A percentile compares a stretch with the other conserved stretches of the same genome.
Conservation (phyloP, 1,284 basidiomycete species). For the Anthracocystis setariae region DNA sequence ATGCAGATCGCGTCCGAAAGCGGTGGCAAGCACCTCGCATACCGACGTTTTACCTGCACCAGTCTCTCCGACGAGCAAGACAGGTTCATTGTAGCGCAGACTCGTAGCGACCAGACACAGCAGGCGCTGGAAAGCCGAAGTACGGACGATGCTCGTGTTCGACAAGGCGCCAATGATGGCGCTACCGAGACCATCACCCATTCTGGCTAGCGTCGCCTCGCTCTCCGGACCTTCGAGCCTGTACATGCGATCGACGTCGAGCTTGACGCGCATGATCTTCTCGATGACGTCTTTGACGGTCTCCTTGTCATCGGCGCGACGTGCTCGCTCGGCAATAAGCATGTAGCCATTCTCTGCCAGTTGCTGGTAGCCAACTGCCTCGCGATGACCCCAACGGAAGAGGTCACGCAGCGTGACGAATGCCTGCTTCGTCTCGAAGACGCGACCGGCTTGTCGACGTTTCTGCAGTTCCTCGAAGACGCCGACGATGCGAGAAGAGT, state of each 20-base stretch:
- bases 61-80: conserved; percentile 97
- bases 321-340: conserved; percentile 91
- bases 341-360: conserved; percentile 97
- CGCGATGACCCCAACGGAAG: conserved; percentile 94
- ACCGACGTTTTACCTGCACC: conserved; percentile 98
- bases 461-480: conserved; percentile 95
- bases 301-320: conserved; percentile 83
- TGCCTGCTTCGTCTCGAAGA: conserved; percentile 97
- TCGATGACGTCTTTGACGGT: conserved; percentile 94
- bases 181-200: conserved; percentile 42
- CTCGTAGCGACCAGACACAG: conserved; percentile 86
- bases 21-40: conserved; percentile 86
- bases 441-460: conserved; percentile 85
- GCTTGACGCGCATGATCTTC: conserved; percentile 84
- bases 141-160: conserved; percentile 79
- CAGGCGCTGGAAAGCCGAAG: conserved; percentile 87
- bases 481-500: conserved; percentile 86
- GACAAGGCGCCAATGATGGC: conserved; percentile 68
- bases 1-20: conserved; percentile 75
- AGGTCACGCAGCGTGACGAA: conserved; percentile 97
- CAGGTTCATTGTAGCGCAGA: conserved; percentile 89
- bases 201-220: conserved; percentile 42
- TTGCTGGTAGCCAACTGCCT: conserved; percentile 85
- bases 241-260: conserved; percentile 75
- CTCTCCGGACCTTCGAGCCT: conserved; percentile 69